Percentiles rank a stretch among this genome's conserved stretches.
Conservation (phyloP, 2,329 filamentous ascomycete species). For the Ascocoryne sarcoides region DNA sequence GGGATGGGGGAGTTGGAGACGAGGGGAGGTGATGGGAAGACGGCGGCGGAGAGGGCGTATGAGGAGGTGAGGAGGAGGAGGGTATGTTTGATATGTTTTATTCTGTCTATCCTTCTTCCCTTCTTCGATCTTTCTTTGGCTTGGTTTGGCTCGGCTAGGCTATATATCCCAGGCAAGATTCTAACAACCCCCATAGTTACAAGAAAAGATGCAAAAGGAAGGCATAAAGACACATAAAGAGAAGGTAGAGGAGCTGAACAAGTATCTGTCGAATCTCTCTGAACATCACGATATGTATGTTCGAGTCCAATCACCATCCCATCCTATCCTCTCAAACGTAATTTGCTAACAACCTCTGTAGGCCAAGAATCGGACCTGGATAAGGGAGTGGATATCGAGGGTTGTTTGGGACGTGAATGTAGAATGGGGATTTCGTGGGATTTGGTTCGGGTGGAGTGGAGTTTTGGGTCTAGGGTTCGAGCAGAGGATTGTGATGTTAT, state of each 20-base stretch:
- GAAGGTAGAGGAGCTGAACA: conserved; percentile 89
- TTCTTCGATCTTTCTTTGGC: background rate
- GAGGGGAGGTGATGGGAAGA: conserved; percentile 48
- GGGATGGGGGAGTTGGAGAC: conserved; percentile 25
- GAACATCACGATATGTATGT: conserved; percentile 90
- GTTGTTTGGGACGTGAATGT: too few species aligned
- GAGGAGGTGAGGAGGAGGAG: conserved; percentile 76
- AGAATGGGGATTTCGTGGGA: too few species aligned
- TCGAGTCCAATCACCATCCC: background rate
- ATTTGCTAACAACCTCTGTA: conserved; percentile 1
- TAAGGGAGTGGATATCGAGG: too few species aligned
- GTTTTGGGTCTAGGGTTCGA: background rate
- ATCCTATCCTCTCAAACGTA: background rate
- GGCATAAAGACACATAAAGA: conserved; percentile 96
- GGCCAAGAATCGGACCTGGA: conserved; percentile 17
- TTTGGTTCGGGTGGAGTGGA: background rate
- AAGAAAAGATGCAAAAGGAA: conserved; percentile 68
- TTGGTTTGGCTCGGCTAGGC: background rate
- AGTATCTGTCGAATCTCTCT: conserved; percentile 81
- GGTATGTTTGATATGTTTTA: too few species aligned
- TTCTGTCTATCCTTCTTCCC: conserved; percentile 2
- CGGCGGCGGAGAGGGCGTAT: conserved; percentile 71
- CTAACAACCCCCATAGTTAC: conserved; percentile 45
- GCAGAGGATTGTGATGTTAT: background rate
- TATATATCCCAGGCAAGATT: background rate